Percentiles rank a stretch among this genome's conserved stretches.
phyloP scores from a whole-genome alignment of 73 alveolate genomes.

The Diophrys appendiculata region DNA sequence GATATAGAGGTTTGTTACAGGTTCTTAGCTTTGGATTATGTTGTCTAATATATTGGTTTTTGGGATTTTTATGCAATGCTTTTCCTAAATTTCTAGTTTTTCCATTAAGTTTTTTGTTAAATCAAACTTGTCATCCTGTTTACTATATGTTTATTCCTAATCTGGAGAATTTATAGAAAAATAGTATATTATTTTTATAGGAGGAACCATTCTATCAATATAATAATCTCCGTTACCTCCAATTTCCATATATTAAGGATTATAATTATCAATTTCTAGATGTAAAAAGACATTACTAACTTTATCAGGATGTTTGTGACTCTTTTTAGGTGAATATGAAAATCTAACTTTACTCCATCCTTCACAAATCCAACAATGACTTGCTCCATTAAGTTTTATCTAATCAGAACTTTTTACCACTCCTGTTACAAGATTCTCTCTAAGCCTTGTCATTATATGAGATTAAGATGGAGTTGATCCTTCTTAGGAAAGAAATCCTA shows the following conservation, averaged over 20 bases:
- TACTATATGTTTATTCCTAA: too few relatives aligned
- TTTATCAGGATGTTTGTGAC: constrained; percentile 19
- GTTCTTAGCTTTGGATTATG: constrained; percentile 34
- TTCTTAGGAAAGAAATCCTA: constrained; percentile 65
- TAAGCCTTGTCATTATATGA: constrained; percentile 51
- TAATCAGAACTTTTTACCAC: constrained; percentile 10
- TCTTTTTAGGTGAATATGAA: constrained; percentile 44
- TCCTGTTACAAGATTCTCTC: constrained; percentile 23
- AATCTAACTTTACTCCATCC: constrained; percentile 86
- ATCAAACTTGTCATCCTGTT: too few relatives aligned
- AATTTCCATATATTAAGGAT: constrained; percentile 50
- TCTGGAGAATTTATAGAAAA: constrained; percentile 66
- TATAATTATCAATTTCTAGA: constrained; percentile 70
- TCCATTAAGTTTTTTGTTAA: not conserved
- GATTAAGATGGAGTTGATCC: constrained; percentile 17
- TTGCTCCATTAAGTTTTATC: constrained; percentile 21
- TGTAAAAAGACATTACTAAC: constrained; percentile 53
- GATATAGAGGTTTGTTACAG: constrained; percentile 36
- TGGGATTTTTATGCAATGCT: constrained; percentile 60
- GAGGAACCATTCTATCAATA: constrained; percentile 82
- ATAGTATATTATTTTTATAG: constrained; percentile 62
- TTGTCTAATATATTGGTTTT: constrained; percentile 54
- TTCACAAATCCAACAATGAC: constrained; percentile 91
- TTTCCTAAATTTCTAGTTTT: too few relatives aligned
- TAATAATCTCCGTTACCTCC: constrained; percentile 43